A percentile compares a stretch with the other conserved stretches of the same genome.
These are phyloP conservation scores for Carpinus fangiana DNA, from an alignment of 306 rosid species.

Conservation along the genomic window DNA sequence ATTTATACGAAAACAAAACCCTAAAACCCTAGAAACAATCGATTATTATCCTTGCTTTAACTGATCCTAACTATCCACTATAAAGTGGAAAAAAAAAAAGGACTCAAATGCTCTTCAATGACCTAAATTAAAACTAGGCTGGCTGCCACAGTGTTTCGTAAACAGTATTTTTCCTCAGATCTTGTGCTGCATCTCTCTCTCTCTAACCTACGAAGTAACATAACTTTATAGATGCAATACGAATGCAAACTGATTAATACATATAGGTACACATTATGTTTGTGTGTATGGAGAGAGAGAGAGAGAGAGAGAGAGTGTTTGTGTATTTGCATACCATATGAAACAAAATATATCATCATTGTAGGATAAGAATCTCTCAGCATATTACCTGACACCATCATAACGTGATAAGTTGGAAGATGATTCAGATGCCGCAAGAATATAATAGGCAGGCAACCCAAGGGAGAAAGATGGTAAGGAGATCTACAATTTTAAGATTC, in stretches of 20 bases:
- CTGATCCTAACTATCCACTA: neutral
- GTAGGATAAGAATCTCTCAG: neutral
- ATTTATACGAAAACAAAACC: neutral
- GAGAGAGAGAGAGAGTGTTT: neutral
- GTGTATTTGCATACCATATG: neutral
- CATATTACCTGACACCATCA: conserved; percentile 79
- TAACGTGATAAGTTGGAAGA: conserved; percentile 97
- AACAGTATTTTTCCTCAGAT: neutral
- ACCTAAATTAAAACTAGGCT: neutral
- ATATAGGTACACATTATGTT: neutral
- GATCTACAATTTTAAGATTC: conserved; percentile 53
- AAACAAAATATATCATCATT: neutral
- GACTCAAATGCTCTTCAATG: neutral
- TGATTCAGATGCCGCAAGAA: conserved; percentile 89
- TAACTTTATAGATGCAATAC: no score
- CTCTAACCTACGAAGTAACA: no score
- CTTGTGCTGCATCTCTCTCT: neutral
- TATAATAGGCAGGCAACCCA: conserved; percentile 96
- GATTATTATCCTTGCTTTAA: neutral
- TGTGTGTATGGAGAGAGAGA: neutral
- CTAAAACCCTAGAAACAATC: neutral
- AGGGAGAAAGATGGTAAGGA: conserved; percentile 93
- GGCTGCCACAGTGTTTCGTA: neutral
- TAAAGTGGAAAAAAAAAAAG: neutral
- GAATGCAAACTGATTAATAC: no score